phyloP scores from a whole-genome alignment of 768 basidiomycete genomes.

The Lentinula aciculospora region DNA sequence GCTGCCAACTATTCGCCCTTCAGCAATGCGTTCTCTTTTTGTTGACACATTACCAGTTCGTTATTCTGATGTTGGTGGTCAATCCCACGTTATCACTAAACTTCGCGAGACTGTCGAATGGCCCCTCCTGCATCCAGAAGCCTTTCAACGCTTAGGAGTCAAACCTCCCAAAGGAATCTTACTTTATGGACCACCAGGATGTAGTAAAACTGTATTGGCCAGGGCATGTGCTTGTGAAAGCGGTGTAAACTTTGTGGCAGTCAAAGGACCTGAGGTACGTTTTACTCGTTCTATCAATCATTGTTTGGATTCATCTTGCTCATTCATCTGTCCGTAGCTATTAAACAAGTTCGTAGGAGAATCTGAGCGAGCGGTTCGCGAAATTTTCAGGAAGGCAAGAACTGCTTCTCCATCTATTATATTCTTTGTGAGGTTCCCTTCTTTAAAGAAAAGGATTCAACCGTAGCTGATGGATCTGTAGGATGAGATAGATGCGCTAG shows the following conservation, averaged over 20 bases:
- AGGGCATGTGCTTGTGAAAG: slow-evolving; percentile 91
- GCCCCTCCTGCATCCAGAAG: slow-evolving; percentile 84
- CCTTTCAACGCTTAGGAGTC: slow-evolving; percentile 84
- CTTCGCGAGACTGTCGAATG: slow-evolving; percentile 91
- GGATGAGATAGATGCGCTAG: slow-evolving; percentile 98
- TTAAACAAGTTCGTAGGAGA: slow-evolving; percentile 97
- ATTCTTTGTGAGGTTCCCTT: slow-evolving; percentile 71
- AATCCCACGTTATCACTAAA: slow-evolving; percentile 73
- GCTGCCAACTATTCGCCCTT: slow-evolving; percentile 79
- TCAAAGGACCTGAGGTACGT: slow-evolving; percentile 93
- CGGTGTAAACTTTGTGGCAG: slow-evolving; percentile 93
- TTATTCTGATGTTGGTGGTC: slow-evolving; percentile 90
- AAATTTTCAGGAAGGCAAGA: slow-evolving; percentile 92
- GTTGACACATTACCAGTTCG: slow-evolving; percentile 77
- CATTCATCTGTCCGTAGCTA: slow-evolving; percentile 44
- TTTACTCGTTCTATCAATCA: not conserved
- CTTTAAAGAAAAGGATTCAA: not conserved
- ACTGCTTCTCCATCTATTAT: slow-evolving; percentile 93
- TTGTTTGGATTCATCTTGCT: slow-evolving; percentile 2
- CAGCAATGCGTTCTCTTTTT: slow-evolving; percentile 91
- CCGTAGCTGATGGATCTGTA: slow-evolving; percentile 21
- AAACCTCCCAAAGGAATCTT: slow-evolving; percentile 85
- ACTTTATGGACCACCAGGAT: slow-evolving; percentile 95
- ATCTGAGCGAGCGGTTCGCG: slow-evolving; percentile 90
- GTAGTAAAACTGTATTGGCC: slow-evolving; percentile 91